Conservation (phyloP, 1,284 basidiomycete genomes). For the Ustilago tritici region DNA sequence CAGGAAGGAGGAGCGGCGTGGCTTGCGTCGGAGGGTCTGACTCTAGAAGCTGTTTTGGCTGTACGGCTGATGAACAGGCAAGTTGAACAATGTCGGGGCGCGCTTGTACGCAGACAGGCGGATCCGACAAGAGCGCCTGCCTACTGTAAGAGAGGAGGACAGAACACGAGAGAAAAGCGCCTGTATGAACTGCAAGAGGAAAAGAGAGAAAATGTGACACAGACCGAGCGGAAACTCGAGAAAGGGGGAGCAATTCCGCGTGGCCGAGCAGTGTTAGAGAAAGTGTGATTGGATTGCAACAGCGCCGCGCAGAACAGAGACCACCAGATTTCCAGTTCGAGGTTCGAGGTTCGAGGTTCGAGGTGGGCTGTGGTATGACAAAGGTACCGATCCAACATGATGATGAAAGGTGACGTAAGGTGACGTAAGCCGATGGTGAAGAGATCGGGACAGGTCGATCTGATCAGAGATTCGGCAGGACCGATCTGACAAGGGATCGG, state of each 20-base stretch:
- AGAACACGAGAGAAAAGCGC: neutral
- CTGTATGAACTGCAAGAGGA: neutral
- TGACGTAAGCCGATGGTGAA: too few species aligned
- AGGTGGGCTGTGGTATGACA: neutral
- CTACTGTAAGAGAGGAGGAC: neutral
- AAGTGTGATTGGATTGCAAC: neutral
- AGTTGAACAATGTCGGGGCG: neutral
- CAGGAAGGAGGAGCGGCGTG: neutral
- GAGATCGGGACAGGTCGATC: too few species aligned
- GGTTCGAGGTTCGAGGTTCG: neutral
- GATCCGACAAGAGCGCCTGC: neutral
- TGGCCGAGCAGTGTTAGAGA: slow-evolving; percentile 10
- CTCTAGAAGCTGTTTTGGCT: neutral
- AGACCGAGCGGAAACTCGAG: neutral
- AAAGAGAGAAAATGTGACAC: neutral
- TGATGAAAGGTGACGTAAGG: too few species aligned
- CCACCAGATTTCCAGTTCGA: neutral
- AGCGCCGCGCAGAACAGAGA: neutral
- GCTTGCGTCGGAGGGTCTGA: slow-evolving; percentile 6
- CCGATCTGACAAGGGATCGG: too few species aligned
- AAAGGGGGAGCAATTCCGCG: neutral
- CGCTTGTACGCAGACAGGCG: neutral
- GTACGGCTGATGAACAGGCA: neutral
- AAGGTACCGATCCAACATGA: too few species aligned
- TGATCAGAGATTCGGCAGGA: too few species aligned